phyloP scores from a whole-genome alignment of 306 rosid species.

The Sphenostylis stenocarpa region DNA sequence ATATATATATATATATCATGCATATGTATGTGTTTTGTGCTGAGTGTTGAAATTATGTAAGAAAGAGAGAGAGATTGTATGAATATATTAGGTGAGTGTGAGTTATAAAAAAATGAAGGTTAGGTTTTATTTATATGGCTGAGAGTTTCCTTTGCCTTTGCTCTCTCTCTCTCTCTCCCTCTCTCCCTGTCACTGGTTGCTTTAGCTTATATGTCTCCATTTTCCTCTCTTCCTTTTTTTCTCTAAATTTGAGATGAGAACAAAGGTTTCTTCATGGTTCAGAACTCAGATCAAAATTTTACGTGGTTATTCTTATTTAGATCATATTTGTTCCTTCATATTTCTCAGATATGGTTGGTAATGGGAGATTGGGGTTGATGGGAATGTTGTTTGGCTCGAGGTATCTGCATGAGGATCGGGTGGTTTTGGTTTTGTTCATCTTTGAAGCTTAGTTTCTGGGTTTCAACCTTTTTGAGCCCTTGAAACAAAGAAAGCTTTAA shows the following conservation, averaged over 20 bases:
- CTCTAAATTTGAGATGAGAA: neutral
- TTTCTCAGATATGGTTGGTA: neutral
- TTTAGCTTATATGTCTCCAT: neutral
- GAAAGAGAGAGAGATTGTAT: neutral
- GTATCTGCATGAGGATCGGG: neutral
- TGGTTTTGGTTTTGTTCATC: neutral
- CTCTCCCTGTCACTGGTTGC: neutral
- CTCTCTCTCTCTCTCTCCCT: neutral
- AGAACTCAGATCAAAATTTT: neutral
- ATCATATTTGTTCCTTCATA: neutral
- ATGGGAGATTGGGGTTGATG: conserved; percentile 51
- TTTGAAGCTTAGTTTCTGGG: conserved; percentile 24
- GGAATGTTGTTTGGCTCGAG: conserved; percentile 84
- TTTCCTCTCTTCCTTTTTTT: neutral
- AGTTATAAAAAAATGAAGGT: neutral
- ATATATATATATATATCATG: too few relatives aligned
- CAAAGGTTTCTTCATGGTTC: neutral
- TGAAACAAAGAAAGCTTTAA: neutral
- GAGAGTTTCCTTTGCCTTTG: neutral
- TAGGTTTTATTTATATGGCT: conserved; percentile 18
- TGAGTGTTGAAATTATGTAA: neutral
- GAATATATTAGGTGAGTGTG: neutral
- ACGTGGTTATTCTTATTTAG: neutral
- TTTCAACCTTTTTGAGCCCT: neutral
- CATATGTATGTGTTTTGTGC: too few relatives aligned